Conservation (phyloP, 1,139 yeast genomes). For the Pichiaceae sp. region DNA sequence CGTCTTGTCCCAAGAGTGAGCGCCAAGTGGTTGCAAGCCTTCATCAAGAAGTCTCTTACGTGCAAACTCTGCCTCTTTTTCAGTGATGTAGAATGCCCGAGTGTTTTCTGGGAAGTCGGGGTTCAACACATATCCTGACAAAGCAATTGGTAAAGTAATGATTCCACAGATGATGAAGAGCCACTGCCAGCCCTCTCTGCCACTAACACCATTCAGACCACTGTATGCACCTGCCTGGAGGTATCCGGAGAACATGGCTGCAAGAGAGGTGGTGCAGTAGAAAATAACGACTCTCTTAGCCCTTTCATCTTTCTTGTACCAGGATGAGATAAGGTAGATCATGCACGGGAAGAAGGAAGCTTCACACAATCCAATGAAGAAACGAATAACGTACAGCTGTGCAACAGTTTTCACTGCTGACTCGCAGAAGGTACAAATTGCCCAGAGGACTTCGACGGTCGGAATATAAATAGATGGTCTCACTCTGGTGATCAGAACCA, state of each 20-base stretch:
- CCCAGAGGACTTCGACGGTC: conserved; percentile 19
- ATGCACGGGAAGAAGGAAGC: conserved; percentile 20
- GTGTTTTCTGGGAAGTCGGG: conserved; percentile 11
- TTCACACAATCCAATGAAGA: conserved; percentile 20
- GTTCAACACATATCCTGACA: conserved; percentile 11
- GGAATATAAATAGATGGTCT: conserved; percentile 25
- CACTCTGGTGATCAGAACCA: conserved; percentile 27
- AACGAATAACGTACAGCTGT: conserved; percentile 18
- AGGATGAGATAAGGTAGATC: conserved; percentile 20
- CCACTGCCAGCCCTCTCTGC: conserved; percentile 72
- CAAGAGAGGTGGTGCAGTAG: conserved; percentile 15
- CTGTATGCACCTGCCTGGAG: conserved; percentile 50
- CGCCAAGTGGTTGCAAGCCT: conserved; percentile 2
- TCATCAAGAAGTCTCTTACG: background rate
- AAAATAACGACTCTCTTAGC: conserved; percentile 19
- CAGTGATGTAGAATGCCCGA: background rate
- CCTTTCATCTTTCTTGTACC: conserved; percentile 20
- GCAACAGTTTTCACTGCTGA: conserved; percentile 15
- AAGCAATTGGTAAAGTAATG: conserved; percentile 33
- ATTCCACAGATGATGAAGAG: conserved; percentile 64
- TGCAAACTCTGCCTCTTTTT: background rate
- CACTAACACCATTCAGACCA: conserved; percentile 40
- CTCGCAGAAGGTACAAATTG: conserved; percentile 17
- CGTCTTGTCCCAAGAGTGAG: conserved; percentile 2
- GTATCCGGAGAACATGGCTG: conserved; percentile 23